Base-by-base conservation (phyloP, 805 yeast species). In the Cyberlindnera japonica region DNA sequence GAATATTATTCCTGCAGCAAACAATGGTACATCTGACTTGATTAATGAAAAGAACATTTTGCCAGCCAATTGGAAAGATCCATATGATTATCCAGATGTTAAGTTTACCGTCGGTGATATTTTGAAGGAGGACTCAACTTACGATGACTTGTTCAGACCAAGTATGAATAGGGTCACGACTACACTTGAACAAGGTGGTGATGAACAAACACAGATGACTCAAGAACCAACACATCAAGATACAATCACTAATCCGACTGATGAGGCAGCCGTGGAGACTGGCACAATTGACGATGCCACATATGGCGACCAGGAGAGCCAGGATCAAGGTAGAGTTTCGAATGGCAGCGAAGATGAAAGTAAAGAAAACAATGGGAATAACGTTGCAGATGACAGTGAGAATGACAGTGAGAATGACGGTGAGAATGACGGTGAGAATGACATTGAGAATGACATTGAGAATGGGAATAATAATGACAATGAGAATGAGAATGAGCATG, bases 1-100 rank as follows among this genome's bases (percentile, higher is more conserved):
- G 40, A 64, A 63, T 21, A 48, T 75, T 17, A 34, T 12, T 4
- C 82, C 88, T 0, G 66, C 79, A 7, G 60, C 71, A 1, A 83
- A 81, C 50, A 83, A 83, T 50, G 91, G 91, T 1, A 58, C 77
- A 0, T 33, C 32, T 5, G 47, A 44, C 17, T 41, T 67, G 14
- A 52, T 69, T 5, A 37, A 42, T 10, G 25, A 42, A 1, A 37
- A 44, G 1, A 66, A 68, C 40, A 29, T 51, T 1, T 56, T 77
- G 23, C 67, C 66, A 0, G 31, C 46, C 2, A 62, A 58, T 33
- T 78, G 85, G 86, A 47, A 40, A 14, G 84, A 79, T 50, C 40
- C 45, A 1, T 47, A 55, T 14, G 51, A 40, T 5, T 81, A 77
- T 48, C 86, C 86, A 0, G 65, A 68, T 49, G 71, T 77, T 26